phyloP scores from a whole-genome alignment of 257 asterid species.

The Jacaranda mimosifolia region DNA sequence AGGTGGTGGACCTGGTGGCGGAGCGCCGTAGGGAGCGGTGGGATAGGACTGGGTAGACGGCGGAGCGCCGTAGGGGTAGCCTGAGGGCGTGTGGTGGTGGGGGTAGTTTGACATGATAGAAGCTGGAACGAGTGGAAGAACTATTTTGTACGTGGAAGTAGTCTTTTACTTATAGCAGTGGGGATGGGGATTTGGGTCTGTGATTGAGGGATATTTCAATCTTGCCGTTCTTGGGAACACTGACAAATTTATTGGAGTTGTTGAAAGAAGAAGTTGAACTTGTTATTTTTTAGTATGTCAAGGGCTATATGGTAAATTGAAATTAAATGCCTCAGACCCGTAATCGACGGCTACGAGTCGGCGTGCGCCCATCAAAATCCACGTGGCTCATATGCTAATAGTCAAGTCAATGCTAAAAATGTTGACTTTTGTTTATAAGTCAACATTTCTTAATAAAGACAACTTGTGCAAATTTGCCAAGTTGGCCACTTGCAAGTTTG shows the following conservation, averaged over 20 bases:
- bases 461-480: not conserved
- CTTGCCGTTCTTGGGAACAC: constrained; percentile 24
- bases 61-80: constrained; percentile 57
- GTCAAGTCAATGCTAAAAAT: constrained; percentile 29
- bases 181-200: constrained; percentile 15
- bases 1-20: constrained; percentile 37
- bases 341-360: not conserved
- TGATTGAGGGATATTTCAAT: not conserved
- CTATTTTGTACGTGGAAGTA: not conserved
- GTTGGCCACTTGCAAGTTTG: constrained; percentile 23
- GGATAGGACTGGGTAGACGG: not conserved
- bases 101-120: constrained; percentile 75
- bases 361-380: not conserved
- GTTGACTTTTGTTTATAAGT: constrained; percentile 15
- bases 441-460: not conserved
- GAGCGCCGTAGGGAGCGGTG: constrained; percentile 44
- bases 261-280: not conserved
- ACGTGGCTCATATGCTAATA: constrained; percentile 19
- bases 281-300: not conserved
- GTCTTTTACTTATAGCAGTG: not conserved
- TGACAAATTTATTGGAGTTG: not conserved
- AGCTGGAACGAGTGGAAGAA: not conserved
- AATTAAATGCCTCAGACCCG: not conserved
- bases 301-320: constrained; percentile 24
- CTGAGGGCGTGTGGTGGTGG: constrained; percentile 51